phyloP scores from a whole-genome alignment of 148 eudicot species.

The Vaccinium myrtillus region DNA sequence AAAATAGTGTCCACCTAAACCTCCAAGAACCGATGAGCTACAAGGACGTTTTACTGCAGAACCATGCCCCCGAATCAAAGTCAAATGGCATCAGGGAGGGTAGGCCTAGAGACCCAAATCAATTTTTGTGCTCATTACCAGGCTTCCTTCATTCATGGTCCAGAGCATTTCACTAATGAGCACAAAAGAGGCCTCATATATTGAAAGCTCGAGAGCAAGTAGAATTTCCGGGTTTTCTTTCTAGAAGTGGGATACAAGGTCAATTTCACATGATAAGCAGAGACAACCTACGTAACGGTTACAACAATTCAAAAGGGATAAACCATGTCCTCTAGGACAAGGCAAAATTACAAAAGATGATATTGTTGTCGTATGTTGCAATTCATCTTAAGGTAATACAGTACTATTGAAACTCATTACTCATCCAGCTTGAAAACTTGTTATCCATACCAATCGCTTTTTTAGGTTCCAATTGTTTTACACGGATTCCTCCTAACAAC shows the following conservation, averaged over 20 bases:
- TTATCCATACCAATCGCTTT: too few relatives aligned
- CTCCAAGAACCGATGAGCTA: too few relatives aligned
- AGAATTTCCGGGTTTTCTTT: not conserved
- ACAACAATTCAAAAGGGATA: not conserved
- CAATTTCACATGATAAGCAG: not conserved
- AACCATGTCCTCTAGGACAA: not conserved
- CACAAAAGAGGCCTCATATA: not conserved
- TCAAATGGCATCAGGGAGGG: too few relatives aligned
- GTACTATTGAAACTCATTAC: not conserved
- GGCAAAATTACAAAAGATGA: not conserved
- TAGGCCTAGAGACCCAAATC: too few relatives aligned
- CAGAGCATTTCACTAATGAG: too few relatives aligned
- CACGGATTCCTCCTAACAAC: not conserved
- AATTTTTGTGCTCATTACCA: too few relatives aligned
- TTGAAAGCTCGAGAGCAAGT: not conserved
- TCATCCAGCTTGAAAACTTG: not conserved
- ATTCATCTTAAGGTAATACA: not conserved
- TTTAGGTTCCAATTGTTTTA: not conserved
- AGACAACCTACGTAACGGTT: not conserved
- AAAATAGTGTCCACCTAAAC: too few relatives aligned
- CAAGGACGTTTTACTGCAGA: too few relatives aligned
- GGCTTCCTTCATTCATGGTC: too few relatives aligned
- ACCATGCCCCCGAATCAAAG: too few relatives aligned
- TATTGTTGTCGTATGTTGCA: not conserved
- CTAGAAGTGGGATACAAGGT: not conserved